phyloP scores from a whole-genome alignment of 805 yeast species.

The Candida odintsovae region DNA sequence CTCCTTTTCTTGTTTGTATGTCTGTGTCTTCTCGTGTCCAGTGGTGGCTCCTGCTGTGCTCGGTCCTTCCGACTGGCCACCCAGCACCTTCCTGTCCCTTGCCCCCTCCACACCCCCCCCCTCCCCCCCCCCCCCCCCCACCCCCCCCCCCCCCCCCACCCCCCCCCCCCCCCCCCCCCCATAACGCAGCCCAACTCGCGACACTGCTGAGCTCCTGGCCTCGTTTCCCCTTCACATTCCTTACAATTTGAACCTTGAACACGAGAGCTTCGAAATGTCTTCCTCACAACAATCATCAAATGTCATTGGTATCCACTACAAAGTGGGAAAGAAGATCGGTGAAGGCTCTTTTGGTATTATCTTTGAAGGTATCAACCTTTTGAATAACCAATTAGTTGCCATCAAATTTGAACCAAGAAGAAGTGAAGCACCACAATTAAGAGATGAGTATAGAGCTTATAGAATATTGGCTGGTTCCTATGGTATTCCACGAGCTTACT shows the following conservation, averaged over 20 bases:
- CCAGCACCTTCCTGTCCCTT: too few species aligned
- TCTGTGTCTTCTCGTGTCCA: too few species aligned
- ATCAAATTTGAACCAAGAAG: constrained; percentile 96
- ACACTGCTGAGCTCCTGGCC: background rate
- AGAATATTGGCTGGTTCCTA: constrained; percentile 73
- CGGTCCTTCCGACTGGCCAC: too few species aligned
- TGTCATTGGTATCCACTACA: constrained; percentile 88
- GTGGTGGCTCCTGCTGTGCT: too few species aligned
- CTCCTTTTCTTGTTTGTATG: too few species aligned
- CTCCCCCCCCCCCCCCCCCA: too few species aligned
- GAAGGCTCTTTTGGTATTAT: constrained; percentile 98
- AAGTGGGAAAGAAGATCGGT: constrained; percentile 95
- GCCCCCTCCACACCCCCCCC: too few species aligned
- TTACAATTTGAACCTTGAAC: background rate
- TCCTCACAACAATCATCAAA: constrained; percentile 14
- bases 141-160: too few species aligned
- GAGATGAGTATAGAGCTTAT: constrained; percentile 96
- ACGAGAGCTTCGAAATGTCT: background rate
- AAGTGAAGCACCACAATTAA: constrained; percentile 93
- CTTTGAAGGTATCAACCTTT: constrained; percentile 89
- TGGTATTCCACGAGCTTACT: constrained; percentile 96
- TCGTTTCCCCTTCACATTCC: background rate
- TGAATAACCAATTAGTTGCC: constrained; percentile 91
- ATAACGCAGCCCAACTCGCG: too few species aligned
- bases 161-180: too few species aligned